Base-by-base conservation (phyloP, 2,329 filamentous ascomycete genomes). In the Aspergillus sp. region DNA sequence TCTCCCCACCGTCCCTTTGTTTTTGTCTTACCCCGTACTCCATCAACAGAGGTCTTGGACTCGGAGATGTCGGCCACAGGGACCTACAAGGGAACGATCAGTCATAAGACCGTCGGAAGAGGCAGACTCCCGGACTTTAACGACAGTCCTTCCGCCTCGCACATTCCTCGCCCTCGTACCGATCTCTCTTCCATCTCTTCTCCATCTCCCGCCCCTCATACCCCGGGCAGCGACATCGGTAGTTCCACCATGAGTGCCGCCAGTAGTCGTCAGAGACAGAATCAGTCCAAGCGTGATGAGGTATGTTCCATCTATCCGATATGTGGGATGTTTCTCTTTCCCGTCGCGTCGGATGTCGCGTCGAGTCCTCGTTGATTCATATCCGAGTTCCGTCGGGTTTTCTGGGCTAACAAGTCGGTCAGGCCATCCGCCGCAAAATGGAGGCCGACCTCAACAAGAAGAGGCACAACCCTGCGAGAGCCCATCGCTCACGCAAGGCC, bases 401-500 rank as follows among this genome's bases (percentile, higher is more conserved):
- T 38, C 10, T 17, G 35, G 35, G 16, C 35, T 38, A 38, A 38
- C 11, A 8, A 19, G 26, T 30, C 17, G 13, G 44, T 55, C 69
- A 97, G 94, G 94, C 94, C 48, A 97, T 99, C 70, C 90, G 94
- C 66, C 86, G 86, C 68, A 97, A 96, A 79, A 88, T 99, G 80
- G 94, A 99, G 79, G 93, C 84, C 68, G 94, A 99, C 72, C 87
- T 99, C 77, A 95, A 85, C 82, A 97, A 97, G 80, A 97, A 97
- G 84, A 95, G 91, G 77, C 84, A 90, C 68, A 82, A 85, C 56
- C 84, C 86, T 59, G 82, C 84, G 63, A 87, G 91, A 64, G 87
- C 91, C 61, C 86, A 91, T 62, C 89, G 90, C 67, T 89, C 87
- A 56, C 88, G 92, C 71, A 97, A 96, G 79, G 93, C 93, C 52